phyloP scores from a whole-genome alignment of 768 basidiomycete species.

The Tulasnella sp. region DNA sequence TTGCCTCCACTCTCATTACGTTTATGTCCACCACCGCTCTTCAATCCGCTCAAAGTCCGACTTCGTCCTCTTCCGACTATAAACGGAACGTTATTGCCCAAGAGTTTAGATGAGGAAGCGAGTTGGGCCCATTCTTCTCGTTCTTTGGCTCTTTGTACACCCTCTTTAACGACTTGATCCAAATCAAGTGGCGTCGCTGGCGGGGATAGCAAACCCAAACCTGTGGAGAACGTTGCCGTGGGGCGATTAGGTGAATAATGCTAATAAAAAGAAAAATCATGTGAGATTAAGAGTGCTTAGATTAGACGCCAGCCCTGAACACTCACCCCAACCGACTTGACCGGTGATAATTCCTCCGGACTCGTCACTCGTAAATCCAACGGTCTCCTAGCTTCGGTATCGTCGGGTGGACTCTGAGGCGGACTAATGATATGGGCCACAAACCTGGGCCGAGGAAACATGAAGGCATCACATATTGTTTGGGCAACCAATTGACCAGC shows the following conservation, averaged over 20 bases:
- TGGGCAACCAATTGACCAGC: constrained; percentile 4
- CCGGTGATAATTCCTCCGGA: too few species aligned
- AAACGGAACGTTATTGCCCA: too few species aligned
- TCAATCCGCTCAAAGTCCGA: constrained; percentile 12
- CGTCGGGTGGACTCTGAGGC: neutral
- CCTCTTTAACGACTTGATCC: constrained; percentile 11
- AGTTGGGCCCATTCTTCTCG: constrained; percentile 6
- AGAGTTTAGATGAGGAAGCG: too few species aligned
- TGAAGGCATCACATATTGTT: constrained; percentile 14
- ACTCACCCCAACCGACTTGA: too few species aligned
- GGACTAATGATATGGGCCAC: constrained; percentile 9
- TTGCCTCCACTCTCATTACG: neutral
- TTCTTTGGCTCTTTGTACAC: neutral
- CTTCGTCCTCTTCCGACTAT: neutral
- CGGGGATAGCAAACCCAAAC: neutral
- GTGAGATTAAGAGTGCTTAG: too few species aligned
- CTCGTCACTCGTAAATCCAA: too few species aligned
- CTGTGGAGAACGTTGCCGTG: neutral
- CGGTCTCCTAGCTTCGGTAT: too few species aligned
- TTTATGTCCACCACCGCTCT: constrained; percentile 3
- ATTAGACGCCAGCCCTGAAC: too few species aligned
- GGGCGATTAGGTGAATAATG: too few species aligned
- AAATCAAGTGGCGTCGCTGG: constrained; percentile 1
- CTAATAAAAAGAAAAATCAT: too few species aligned
- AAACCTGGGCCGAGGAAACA: constrained; percentile 14